A percentile compares a stretch with the other conserved stretches of the same genome.
These are phyloP conservation scores for Avena sativa DNA, from an alignment of 176 grass and related monocot species.

Conservation along the genomic window DNA sequence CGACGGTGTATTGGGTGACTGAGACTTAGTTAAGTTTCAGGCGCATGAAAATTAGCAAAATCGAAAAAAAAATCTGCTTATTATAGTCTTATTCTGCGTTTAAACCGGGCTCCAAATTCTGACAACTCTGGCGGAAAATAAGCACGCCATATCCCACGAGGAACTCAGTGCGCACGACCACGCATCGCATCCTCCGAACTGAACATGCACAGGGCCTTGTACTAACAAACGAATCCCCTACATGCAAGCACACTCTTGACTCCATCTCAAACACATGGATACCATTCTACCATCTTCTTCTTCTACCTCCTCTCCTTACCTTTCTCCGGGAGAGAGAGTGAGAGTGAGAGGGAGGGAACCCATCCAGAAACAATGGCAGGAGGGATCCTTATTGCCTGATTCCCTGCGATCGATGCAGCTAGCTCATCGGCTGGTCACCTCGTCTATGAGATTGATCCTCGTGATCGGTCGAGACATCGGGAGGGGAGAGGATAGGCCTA, in stretches of 20 bases:
- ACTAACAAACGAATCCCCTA: not conserved
- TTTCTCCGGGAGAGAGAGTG: not conserved
- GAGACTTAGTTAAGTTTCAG: too few relatives aligned
- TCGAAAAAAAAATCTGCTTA: too few relatives aligned
- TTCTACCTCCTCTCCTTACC: not conserved
- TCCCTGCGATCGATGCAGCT: not conserved
- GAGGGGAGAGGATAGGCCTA: not conserved
- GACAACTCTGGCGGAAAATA: not conserved
- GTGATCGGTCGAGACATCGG: not conserved
- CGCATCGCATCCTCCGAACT: not conserved
- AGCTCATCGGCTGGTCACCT: too few relatives aligned
- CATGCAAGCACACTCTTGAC: conserved; percentile 24
- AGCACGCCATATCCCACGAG: not conserved
- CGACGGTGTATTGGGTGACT: too few relatives aligned
- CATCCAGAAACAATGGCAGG: not conserved
- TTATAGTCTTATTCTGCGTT: too few relatives aligned
- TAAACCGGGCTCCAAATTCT: too few relatives aligned
- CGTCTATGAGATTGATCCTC: not conserved
- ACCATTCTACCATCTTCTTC: not conserved
- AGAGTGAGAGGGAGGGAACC: not conserved
- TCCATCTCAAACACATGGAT: not conserved
- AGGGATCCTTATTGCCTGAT: not conserved
- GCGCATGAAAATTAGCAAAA: too few relatives aligned
- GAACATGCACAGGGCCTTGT: conserved; percentile 10
- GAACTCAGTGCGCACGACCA: not conserved